Conservation (phyloP, 345 rosid genomes). For the Sapria himalayana region DNA sequence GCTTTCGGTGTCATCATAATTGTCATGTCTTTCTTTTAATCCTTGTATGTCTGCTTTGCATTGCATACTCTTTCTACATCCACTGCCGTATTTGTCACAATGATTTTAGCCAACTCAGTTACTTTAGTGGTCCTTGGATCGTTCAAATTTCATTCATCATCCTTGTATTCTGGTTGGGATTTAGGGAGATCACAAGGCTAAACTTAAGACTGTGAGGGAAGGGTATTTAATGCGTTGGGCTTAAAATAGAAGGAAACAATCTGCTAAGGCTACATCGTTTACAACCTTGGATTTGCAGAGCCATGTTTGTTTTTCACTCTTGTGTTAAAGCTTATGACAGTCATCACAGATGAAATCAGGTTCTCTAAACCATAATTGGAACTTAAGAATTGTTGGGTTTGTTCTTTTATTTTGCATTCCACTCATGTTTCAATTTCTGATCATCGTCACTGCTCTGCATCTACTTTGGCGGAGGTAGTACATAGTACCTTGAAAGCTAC, state of each 20-base stretch:
- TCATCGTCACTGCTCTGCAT: conserved; percentile 44
- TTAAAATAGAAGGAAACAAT: conserved; percentile 62
- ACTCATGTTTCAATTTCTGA: conserved; percentile 48
- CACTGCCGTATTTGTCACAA: conserved; percentile 44
- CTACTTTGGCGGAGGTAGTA: conserved; percentile 36
- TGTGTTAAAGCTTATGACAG: conserved; percentile 65
- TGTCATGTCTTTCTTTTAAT: conserved; percentile 57
- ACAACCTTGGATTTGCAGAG: conserved; percentile 88
- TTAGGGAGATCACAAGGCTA: conserved; percentile 62
- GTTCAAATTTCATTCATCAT: conserved; percentile 48
- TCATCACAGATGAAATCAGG: conserved; percentile 69
- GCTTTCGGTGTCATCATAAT: conserved; percentile 93
- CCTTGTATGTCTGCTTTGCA: conserved; percentile 62
- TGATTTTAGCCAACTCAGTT: conserved; percentile 35
- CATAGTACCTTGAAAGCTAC: no score
- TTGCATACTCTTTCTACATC: conserved; percentile 58
- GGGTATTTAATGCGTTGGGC: conserved; percentile 29
- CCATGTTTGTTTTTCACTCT: conserved; percentile 84
- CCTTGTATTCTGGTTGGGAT: conserved; percentile 67
- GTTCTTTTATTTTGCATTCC: conserved; percentile 67
- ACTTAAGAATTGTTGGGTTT: conserved; percentile 39
- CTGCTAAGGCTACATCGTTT: conserved; percentile 79
- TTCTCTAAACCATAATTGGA: conserved; percentile 51
- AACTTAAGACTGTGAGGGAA: conserved; percentile 44
- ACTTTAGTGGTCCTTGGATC: conserved; percentile 83